A percentile compares a stretch with the other conserved stretches of the same genome.
These are phyloP conservation scores for Penicillium sumatraense DNA, from an alignment of 2,329 filamentous ascomycete genomes.

Conservation along the genomic window DNA sequence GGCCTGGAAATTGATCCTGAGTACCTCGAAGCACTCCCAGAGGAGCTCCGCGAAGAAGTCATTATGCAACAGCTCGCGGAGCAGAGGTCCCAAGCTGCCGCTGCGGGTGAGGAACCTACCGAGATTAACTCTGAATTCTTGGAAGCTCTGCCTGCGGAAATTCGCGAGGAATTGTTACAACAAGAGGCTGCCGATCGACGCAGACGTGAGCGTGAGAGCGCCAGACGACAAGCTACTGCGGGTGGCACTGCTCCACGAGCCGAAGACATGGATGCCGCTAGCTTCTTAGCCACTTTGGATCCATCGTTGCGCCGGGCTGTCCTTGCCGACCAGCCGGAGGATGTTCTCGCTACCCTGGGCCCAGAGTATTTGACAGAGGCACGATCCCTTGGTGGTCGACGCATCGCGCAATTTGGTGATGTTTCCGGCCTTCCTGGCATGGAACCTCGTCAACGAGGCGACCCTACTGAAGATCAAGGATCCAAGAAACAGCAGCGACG, in stretches of 20 bases:
- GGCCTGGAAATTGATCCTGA: constrained; percentile 92
- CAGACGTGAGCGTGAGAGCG: constrained; percentile 81
- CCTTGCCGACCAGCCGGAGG: constrained; percentile 88
- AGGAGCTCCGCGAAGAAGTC: constrained; percentile 94
- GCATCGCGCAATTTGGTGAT: constrained; percentile 59
- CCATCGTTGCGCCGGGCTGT: constrained; percentile 83
- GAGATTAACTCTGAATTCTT: constrained; percentile 88
- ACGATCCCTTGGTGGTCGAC: constrained; percentile 67
- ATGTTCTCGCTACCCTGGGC: constrained; percentile 80
- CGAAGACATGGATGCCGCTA: constrained; percentile 88
- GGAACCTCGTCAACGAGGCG: constrained; percentile 42
- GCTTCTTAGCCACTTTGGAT: constrained; percentile 88
- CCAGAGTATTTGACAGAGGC: constrained; percentile 87
- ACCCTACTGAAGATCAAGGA: constrained; percentile 50
- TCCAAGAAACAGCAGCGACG: constrained; percentile 72
- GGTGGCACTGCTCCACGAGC: constrained; percentile 57
- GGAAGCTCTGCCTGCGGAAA: constrained; percentile 86
- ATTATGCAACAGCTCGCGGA: constrained; percentile 88
- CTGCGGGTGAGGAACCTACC: constrained; percentile 66
- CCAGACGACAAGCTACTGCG: constrained; percentile 65
- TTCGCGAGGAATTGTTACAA: constrained; percentile 86
- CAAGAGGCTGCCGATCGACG: constrained; percentile 89
- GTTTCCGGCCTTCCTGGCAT: constrained; percentile 33
- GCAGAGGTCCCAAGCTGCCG: constrained; percentile 76
- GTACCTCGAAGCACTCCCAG: constrained; percentile 94